Percentiles rank a stretch among this genome's conserved stretches.
Evolutionary conservation across 768 basidiomycete genomes (phyloP).

Genomic region (Suillus discolor): DNA sequence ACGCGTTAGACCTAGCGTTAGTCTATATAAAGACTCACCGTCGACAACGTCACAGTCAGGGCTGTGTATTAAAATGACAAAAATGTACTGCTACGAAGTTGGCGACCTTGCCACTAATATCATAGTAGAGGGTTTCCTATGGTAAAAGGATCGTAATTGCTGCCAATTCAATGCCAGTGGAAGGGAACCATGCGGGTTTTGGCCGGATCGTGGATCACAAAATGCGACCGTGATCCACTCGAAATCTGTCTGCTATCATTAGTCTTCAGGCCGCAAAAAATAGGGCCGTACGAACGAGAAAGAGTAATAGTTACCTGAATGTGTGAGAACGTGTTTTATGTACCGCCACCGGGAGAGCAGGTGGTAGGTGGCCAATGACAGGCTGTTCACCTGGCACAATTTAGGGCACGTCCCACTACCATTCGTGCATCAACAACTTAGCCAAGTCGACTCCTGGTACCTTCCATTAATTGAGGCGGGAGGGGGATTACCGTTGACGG

Average conservation of each 20-base stretch:
- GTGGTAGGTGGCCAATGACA: neutral
- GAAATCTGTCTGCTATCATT: neutral
- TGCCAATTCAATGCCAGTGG: neutral
- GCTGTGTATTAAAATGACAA: neutral
- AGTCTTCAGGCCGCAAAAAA: neutral
- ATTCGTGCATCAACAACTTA: neutral
- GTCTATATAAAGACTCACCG: neutral
- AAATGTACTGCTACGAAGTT: neutral
- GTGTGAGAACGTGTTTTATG: too few relatives aligned
- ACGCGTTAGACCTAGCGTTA: neutral
- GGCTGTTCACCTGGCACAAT: neutral
- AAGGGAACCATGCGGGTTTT: neutral
- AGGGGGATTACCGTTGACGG: too few relatives aligned
- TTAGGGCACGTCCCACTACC: neutral
- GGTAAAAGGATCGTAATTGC: too few relatives aligned
- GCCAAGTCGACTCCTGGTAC: neutral
- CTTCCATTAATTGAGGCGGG: neutral
- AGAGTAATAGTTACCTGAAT: neutral
- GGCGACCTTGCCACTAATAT: neutral
- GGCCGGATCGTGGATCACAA: neutral
- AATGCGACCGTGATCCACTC: neutral
- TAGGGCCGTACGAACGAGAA: neutral
- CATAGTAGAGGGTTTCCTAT: neutral
- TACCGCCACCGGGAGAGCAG: neutral
- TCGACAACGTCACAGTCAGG: neutral